Evolutionary conservation across 768 basidiomycete species (phyloP).

Genomic region (Boletus rufocinnamomeus): DNA sequence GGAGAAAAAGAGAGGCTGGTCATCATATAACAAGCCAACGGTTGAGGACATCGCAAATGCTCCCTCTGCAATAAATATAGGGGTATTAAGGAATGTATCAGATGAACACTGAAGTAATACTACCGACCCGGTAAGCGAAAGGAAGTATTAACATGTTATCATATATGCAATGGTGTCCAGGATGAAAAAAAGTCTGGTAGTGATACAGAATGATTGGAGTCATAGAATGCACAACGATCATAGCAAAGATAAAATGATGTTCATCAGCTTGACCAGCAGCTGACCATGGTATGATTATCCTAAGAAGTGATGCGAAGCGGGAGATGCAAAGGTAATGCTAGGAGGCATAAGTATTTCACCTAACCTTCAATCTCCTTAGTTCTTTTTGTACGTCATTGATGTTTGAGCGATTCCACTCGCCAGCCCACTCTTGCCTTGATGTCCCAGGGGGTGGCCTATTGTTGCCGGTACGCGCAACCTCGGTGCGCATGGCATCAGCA

Average conservation of each 20-base stretch:
- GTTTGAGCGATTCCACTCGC: constrained; percentile 44
- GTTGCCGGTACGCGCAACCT: neutral
- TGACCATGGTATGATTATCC: neutral
- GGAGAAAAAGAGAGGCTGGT: neutral
- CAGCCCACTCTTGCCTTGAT: constrained; percentile 33
- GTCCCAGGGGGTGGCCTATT: neutral
- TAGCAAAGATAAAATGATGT: neutral
- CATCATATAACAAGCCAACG: too few relatives aligned
- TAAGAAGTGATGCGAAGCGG: neutral
- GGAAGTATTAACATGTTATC: neutral
- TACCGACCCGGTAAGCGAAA: neutral
- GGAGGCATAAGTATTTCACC: constrained; percentile 11
- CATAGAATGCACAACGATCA: constrained; percentile 2
- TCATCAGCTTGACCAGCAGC: constrained; percentile 23
- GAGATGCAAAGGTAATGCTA: neutral
- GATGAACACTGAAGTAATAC: constrained; percentile 3
- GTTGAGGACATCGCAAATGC: neutral
- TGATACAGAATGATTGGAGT: constrained; percentile 14
- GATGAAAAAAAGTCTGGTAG: neutral
- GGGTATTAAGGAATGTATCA: neutral
- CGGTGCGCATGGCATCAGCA: constrained; percentile 2
- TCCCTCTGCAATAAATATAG: neutral
- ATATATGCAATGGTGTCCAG: constrained; percentile 3
- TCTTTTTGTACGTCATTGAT: constrained; percentile 42
- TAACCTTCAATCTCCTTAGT: constrained; percentile 32